These are phyloP conservation scores for Pinus tabuliformis DNA, from an alignment of 75 land plant species.

Conservation along the genomic window DNA sequence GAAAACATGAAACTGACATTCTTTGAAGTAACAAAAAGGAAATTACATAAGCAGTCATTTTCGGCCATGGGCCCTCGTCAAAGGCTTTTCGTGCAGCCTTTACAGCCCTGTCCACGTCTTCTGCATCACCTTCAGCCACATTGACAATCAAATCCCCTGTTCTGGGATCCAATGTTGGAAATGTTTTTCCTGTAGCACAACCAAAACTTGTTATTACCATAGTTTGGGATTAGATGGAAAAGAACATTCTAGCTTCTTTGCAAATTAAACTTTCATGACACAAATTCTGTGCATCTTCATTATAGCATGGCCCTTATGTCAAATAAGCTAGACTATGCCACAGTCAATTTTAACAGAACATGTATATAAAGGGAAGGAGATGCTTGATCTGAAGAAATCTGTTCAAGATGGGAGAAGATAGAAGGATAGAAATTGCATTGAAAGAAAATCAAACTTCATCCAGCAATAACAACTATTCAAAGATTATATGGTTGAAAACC, in stretches of 20 bases:
- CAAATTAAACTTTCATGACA: background rate
- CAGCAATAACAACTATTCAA: background rate
- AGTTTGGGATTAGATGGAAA: background rate
- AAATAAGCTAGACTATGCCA: no score
- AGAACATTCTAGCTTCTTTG: background rate
- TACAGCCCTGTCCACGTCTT: conserved; percentile 68
- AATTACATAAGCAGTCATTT: conserved; percentile 73
- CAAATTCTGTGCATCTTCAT: no score
- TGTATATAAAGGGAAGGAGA: no score
- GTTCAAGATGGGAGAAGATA: background rate
- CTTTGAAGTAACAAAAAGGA: background rate
- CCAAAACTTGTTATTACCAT: background rate
- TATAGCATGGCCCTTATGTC: no score
- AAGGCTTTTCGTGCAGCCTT: conserved; percentile 81
- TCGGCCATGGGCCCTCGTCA: conserved; percentile 87
- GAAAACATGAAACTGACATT: background rate
- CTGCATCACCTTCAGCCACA: conserved; percentile 66
- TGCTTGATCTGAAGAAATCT: background rate
- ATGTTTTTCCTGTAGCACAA: conserved; percentile 55
- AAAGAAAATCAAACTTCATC: background rate
- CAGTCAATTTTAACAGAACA: no score
- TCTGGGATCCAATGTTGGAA: conserved; percentile 67
- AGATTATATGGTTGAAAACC: background rate
- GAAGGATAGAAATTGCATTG: background rate
- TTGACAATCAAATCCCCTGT: conserved; percentile 61